phyloP scores from a whole-genome alignment of 805 yeast genomes.

The Zygoascus tannicola region DNA sequence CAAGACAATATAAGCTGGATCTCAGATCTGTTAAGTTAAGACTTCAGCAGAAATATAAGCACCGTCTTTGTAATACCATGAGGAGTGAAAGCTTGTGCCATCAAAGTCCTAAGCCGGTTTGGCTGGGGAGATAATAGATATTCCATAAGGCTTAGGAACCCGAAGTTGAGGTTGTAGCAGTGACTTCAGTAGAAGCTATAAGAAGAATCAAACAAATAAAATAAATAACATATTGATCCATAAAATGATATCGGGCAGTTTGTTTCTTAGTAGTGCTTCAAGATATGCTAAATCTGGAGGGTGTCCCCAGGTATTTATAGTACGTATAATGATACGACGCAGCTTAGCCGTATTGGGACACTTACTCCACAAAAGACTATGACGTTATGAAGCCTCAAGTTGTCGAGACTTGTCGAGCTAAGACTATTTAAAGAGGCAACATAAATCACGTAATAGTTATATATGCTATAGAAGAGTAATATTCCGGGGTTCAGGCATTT shows the following conservation, averaged over 20 bases:
- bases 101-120: constrained; percentile 29
- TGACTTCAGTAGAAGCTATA: neutral
- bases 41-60: neutral
- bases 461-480: too few species aligned
- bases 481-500: too few species aligned
- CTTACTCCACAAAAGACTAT: neutral
- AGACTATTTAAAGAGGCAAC: too few species aligned
- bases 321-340: neutral
- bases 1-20: neutral
- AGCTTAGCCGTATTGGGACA: neutral
- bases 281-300: neutral
- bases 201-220: too few species aligned
- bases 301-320: neutral
- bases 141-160: constrained; percentile 4
- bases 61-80: constrained; percentile 2
- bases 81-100: constrained; percentile 33
- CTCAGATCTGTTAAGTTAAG: neutral
- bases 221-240: too few species aligned
- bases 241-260: too few species aligned
- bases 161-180: neutral
- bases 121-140: neutral
- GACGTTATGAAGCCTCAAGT: too few species aligned
- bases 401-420: too few species aligned
- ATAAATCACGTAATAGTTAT: too few species aligned
- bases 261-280: neutral